These are phyloP conservation scores for Oxytropis ochrocephala DNA, from an alignment of 306 rosid genomes.

Conservation along the genomic window DNA sequence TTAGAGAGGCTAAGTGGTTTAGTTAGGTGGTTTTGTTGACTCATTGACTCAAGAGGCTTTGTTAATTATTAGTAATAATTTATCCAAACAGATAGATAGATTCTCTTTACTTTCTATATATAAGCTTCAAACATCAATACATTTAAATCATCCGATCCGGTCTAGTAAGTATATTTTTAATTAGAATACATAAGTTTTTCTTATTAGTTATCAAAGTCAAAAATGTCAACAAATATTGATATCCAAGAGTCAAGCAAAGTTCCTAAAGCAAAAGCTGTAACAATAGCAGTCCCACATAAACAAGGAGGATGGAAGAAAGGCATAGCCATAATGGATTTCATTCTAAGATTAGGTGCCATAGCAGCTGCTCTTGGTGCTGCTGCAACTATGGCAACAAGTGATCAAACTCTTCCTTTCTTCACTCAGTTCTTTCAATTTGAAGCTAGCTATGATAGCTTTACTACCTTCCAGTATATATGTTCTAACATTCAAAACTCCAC, in stretches of 20 bases:
- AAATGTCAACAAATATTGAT: conserved; percentile 58
- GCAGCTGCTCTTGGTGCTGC: conserved; percentile 61
- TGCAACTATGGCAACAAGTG: conserved; percentile 69
- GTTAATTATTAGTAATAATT: not conserved
- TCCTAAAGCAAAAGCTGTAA: conserved; percentile 37
- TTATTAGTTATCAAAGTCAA: not conserved
- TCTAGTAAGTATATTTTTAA: no score
- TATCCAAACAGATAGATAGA: not conserved
- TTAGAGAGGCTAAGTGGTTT: conserved; percentile 28
- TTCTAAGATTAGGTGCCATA: conserved; percentile 69
- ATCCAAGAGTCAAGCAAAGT: conserved; percentile 45
- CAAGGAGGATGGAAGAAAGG: conserved; percentile 64
- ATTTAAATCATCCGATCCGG: conserved; percentile 19
- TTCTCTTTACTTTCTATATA: conserved; percentile 2
- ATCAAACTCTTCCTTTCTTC: conserved; percentile 81
- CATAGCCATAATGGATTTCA: conserved; percentile 52
- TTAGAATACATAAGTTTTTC: not conserved
- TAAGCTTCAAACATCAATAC: conserved; percentile 11
- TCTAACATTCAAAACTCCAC: not conserved
- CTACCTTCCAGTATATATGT: conserved; percentile 68
- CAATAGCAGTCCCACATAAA: conserved; percentile 2
- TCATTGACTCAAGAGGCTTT: not conserved
- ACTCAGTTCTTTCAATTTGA: conserved; percentile 89
- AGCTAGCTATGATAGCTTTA: conserved; percentile 73
- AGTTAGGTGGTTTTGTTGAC: conserved; percentile 46